These are phyloP conservation scores for Tolypocladium sp. DNA, from an alignment of 2,329 filamentous ascomycete species.

Conservation along the genomic window DNA sequence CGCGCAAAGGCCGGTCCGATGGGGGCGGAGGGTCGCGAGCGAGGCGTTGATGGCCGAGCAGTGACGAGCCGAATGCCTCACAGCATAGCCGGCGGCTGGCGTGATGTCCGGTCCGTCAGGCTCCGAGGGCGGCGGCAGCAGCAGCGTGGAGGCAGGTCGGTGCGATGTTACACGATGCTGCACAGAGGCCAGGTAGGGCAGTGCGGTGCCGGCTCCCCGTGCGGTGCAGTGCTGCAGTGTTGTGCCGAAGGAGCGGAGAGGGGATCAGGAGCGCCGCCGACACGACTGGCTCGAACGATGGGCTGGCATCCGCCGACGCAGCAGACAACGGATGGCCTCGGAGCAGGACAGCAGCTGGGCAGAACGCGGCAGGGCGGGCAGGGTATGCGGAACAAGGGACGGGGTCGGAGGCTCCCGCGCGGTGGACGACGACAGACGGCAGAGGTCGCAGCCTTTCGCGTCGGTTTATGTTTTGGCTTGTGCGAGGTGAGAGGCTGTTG, in stretches of 20 bases:
- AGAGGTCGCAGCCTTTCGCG: not conserved
- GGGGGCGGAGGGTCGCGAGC: not conserved
- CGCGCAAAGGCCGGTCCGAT: not conserved
- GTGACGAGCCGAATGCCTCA: conserved; percentile 1
- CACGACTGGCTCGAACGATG: not conserved
- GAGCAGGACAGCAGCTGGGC: not conserved
- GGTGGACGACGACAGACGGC: not conserved
- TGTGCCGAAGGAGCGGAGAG: not conserved
- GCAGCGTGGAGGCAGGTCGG: not conserved
- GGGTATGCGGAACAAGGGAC: not conserved
- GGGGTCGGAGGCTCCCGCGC: not conserved
- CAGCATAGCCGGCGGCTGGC: conserved; percentile 5
- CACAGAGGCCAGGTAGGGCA: not conserved
- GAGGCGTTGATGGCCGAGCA: not conserved
- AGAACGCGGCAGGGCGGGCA: not conserved
- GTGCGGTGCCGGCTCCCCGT: not conserved
- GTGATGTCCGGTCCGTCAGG: not conserved
- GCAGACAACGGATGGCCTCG: not conserved
- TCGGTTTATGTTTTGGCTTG: not conserved
- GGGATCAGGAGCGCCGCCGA: not conserved
- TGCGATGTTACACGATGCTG: not conserved
- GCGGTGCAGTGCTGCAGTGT: not conserved
- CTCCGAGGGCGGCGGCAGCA: not conserved
- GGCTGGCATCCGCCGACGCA: conserved; percentile 1
- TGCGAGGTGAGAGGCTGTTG: not conserved